Percentiles rank a stretch among this genome's conserved stretches.
Conservation (phyloP, 176 grass and related monocot genomes). For the Calamus simplicifolius region DNA sequence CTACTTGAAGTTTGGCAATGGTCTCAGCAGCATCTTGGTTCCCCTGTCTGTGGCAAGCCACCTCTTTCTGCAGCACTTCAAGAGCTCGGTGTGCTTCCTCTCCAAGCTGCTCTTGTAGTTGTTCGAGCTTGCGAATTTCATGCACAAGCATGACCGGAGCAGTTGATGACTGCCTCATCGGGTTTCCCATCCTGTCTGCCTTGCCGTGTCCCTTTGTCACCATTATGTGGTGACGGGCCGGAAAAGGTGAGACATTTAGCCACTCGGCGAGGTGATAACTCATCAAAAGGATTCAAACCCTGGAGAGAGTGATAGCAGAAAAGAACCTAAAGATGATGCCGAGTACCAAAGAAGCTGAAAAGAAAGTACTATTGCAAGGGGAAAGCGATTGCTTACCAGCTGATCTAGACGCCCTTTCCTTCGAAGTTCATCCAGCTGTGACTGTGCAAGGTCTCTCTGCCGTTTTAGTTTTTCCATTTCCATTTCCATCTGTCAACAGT, state of each 20-base stretch:
- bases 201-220: constrained; percentile 33
- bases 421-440: constrained; percentile 46
- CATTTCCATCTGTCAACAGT: constrained; percentile 58
- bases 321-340: background rate
- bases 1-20: constrained; percentile 82
- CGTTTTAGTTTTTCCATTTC: constrained; percentile 76
- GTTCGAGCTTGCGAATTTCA: constrained; percentile 95
- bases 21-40: constrained; percentile 96
- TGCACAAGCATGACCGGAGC: constrained; percentile 77
- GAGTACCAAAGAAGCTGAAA: background rate
- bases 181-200: constrained; percentile 19
- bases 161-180: constrained; percentile 66
- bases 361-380: background rate
- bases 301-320: constrained; percentile 26
- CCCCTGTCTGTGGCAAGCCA: constrained; percentile 78
- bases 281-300: constrained; percentile 84
- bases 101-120: constrained; percentile 79
- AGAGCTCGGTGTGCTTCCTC: constrained; percentile 85
- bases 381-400: constrained; percentile 21
- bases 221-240: constrained; percentile 34
- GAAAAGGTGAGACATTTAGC: constrained; percentile 86
- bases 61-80: constrained; percentile 91
- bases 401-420: constrained; percentile 43
- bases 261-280: constrained; percentile 38
- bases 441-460: constrained; percentile 62